Conservation (phyloP, 2,329 filamentous ascomycete genomes). For the Fusarium sp. region DNA sequence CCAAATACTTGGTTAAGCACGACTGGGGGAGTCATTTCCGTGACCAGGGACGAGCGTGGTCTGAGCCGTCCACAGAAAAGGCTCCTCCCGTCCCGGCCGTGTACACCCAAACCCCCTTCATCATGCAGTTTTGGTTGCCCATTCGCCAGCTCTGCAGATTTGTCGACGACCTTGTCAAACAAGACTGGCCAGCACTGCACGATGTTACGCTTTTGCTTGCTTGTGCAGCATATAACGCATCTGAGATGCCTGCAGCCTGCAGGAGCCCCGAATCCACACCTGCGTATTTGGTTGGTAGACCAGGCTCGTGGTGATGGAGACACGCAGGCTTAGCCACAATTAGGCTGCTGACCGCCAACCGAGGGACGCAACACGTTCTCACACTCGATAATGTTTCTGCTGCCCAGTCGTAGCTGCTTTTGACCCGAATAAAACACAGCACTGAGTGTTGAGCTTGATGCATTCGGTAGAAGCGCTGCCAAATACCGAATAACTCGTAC, state of each 20-base stretch:
- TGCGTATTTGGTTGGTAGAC: slow-evolving; percentile 25
- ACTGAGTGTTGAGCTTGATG: neutral
- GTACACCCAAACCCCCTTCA: slow-evolving; percentile 41
- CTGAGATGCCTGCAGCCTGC: slow-evolving; percentile 21
- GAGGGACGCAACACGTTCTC: neutral
- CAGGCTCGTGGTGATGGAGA: slow-evolving; percentile 12
- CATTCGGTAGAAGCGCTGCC: slow-evolving; percentile 1
- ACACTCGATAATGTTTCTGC: slow-evolving; percentile 5
- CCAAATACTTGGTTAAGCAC: slow-evolving; percentile 23
- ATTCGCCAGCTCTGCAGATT: slow-evolving; percentile 29
- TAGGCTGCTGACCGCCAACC: slow-evolving; percentile 35
- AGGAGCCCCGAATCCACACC: slow-evolving; percentile 25
- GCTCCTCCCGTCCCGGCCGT: slow-evolving; percentile 56
- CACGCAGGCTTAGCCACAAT: slow-evolving; percentile 30
- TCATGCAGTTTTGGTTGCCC: slow-evolving; percentile 11
- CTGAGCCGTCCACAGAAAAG: slow-evolving; percentile 51
- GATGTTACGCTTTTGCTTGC: slow-evolving; percentile 44
- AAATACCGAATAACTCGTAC: neutral
- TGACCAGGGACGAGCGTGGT: slow-evolving; percentile 41
- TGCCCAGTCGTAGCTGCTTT: slow-evolving; percentile 3
- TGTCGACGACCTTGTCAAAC: slow-evolving; percentile 30
- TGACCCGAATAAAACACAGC: neutral
- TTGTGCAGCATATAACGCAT: slow-evolving; percentile 32
- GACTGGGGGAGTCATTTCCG: slow-evolving; percentile 21
- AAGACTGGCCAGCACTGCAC: slow-evolving; percentile 34